Percentiles rank a stretch among this genome's conserved stretches.
These are phyloP conservation scores for Penicillium desertorum DNA, from an alignment of 495 filamentous ascomycete genomes.

Conservation along the genomic window DNA sequence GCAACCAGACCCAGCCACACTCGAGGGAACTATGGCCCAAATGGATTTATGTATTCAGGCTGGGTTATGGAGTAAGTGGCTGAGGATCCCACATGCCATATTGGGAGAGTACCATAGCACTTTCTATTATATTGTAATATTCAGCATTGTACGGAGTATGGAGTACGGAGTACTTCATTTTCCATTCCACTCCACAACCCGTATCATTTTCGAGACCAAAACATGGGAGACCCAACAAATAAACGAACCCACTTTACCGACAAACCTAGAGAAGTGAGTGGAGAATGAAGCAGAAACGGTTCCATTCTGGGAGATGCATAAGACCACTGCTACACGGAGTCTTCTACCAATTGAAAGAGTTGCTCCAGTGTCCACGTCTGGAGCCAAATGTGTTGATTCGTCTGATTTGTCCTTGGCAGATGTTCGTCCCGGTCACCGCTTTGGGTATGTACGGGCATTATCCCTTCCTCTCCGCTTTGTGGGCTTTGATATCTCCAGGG, in stretches of 20 bases:
- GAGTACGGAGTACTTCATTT: neutral
- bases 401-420: neutral
- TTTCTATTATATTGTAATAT: neutral
- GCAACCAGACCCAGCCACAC: slow-evolving; percentile 5
- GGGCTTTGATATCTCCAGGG: neutral
- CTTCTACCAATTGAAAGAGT: neutral
- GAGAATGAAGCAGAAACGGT: slow-evolving; percentile 7
- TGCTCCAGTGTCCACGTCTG: slow-evolving; percentile 1
- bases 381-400: neutral
- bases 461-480: neutral
- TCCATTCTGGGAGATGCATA: slow-evolving; percentile 12
- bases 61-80: slow-evolving; percentile 8
- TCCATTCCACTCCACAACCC: neutral
- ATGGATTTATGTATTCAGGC: neutral
- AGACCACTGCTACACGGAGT: neutral
- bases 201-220: slow-evolving; percentile 3
- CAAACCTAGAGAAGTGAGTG: slow-evolving; percentile 9
- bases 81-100: neutral
- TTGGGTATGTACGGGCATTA: neutral
- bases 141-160: neutral
- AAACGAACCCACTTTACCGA: slow-evolving; percentile 10
- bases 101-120: neutral
- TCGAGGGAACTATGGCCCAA: neutral
- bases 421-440: slow-evolving; percentile 9
- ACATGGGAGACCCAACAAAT: neutral